Evolutionary conservation across 495 filamentous ascomycete species (phyloP).

Genomic region (Hypoxylon trugodes): DNA sequence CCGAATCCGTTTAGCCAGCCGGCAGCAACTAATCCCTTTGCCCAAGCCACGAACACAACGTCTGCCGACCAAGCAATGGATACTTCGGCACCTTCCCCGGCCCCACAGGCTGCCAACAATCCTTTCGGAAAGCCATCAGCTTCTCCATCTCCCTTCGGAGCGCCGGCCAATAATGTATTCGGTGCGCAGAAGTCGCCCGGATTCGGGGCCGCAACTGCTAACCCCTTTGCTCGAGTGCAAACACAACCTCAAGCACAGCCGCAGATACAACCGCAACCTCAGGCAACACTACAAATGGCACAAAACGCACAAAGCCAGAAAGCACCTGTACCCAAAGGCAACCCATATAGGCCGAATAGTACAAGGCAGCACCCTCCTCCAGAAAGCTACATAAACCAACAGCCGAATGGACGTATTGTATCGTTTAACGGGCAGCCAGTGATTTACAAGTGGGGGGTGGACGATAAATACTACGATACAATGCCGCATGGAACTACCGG

Average conservation of each 20-base stretch:
- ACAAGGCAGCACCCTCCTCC: constrained; percentile 56
- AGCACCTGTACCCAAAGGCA: no score
- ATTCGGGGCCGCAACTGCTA: constrained; percentile 17
- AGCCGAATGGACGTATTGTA: constrained; percentile 43
- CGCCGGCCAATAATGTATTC: constrained; percentile 23
- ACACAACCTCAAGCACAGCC: constrained; percentile 12
- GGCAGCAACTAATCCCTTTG: constrained; percentile 40
- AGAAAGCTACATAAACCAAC: constrained; percentile 46
- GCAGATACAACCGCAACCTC: constrained; percentile 15
- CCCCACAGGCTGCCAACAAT: constrained; percentile 25
- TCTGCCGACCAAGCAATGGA: constrained; percentile 39
- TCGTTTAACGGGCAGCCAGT: constrained; percentile 56
- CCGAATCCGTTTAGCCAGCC: constrained; percentile 51
- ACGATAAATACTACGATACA: constrained; percentile 36
- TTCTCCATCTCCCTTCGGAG: constrained; percentile 10
- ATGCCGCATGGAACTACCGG: constrained; percentile 24
- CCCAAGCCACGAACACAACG: constrained; percentile 13
- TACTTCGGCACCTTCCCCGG: constrained; percentile 32
- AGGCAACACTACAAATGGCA: neutral
- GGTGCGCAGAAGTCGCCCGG: constrained; percentile 7
- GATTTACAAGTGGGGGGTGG: constrained; percentile 45
- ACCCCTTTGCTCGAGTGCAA: constrained; percentile 36
- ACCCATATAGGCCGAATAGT: no score
- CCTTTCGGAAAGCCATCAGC: constrained; percentile 28
- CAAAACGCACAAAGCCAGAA: no score